Conservation (phyloP, 805 yeast species). For the Cyberlindnera meyerae region DNA sequence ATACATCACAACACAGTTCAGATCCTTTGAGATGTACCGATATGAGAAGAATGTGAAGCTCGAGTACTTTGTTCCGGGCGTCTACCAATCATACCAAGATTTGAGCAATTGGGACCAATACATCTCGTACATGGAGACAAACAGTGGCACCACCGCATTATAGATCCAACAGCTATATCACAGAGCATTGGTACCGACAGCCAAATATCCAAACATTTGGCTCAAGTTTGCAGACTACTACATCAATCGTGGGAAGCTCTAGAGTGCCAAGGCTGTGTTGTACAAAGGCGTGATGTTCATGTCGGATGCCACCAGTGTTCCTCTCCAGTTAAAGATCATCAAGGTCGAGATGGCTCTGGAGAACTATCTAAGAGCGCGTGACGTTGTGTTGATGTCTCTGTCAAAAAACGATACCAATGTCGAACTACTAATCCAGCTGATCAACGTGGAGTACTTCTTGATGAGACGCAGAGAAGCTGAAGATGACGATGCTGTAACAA, state of each 20-base stretch:
- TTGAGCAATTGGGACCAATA: conserved; percentile 56
- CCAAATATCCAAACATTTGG: conserved; percentile 46
- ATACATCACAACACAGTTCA: conserved; percentile 51
- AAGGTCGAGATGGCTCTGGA: conserved; percentile 40
- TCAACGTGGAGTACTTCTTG: conserved; percentile 36
- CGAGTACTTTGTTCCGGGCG: conserved; percentile 35
- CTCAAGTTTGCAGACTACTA: conserved; percentile 42
- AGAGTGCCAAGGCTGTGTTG: conserved; percentile 36
- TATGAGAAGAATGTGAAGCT: conserved; percentile 41
- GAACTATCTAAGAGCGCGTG: conserved; percentile 33
- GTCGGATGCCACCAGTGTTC: conserved; percentile 20
- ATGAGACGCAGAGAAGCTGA: neutral
- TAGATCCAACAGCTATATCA: conserved; percentile 35
- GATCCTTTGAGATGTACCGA: conserved; percentile 42
- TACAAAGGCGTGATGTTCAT: conserved; percentile 30
- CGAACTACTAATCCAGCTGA: conserved; percentile 37
- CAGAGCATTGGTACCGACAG: conserved; percentile 43
- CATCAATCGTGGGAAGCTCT: conserved; percentile 27
- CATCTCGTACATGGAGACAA: conserved; percentile 45
- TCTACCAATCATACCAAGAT: conserved; percentile 37
- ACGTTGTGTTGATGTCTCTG: conserved; percentile 17
- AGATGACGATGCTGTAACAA: neutral
- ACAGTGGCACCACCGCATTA: conserved; percentile 9
- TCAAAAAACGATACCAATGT: conserved; percentile 27
- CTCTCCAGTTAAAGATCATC: conserved; percentile 34